A percentile compares a stretch with the other conserved stretches of the same genome.
Evolutionary conservation across 1,284 basidiomycete genomes (phyloP).

Genomic region (Trichosporon faecale): DNA sequence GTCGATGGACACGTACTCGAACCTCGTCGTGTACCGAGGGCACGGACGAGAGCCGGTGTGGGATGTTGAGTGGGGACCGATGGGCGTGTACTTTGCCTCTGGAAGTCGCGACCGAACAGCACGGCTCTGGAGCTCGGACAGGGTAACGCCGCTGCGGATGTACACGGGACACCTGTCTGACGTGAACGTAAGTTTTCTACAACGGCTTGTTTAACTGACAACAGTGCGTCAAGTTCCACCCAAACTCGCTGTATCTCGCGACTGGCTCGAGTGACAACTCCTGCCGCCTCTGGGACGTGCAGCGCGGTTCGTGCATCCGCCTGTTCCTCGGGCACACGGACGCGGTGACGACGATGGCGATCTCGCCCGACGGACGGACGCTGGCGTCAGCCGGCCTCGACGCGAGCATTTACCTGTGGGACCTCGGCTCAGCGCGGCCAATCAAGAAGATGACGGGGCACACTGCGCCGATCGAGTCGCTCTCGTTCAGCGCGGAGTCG

Average conservation of each 20-base stretch:
- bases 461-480: slow-evolving; percentile 77
- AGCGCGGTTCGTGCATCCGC: slow-evolving; percentile 85
- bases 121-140: slow-evolving; percentile 92
- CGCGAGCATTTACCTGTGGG: slow-evolving; percentile 91
- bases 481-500: slow-evolving; percentile 89
- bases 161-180: slow-evolving; percentile 96
- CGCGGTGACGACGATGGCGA: slow-evolving; percentile 77
- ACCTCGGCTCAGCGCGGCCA: slow-evolving; percentile 83
- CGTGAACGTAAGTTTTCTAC: slow-evolving; percentile 73
- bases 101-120: slow-evolving; percentile 92
- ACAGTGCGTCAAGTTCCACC: slow-evolving; percentile 93
- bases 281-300: slow-evolving; percentile 97
- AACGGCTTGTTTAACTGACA: background rate
- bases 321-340: slow-evolving; percentile 96
- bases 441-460: slow-evolving; percentile 98
- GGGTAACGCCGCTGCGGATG: slow-evolving; percentile 79
- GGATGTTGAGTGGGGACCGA: slow-evolving; percentile 98
- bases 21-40: slow-evolving; percentile 89
- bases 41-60: slow-evolving; percentile 92
- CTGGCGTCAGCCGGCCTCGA: slow-evolving; percentile 92
- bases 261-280: slow-evolving; percentile 96
- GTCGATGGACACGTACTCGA: slow-evolving; percentile 93
- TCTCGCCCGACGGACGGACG: slow-evolving; percentile 91
- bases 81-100: slow-evolving; percentile 97
- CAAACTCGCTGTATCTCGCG: slow-evolving; percentile 94